Conservation (phyloP, 1,284 basidiomycete species). For the Phlebopus sp. region DNA sequence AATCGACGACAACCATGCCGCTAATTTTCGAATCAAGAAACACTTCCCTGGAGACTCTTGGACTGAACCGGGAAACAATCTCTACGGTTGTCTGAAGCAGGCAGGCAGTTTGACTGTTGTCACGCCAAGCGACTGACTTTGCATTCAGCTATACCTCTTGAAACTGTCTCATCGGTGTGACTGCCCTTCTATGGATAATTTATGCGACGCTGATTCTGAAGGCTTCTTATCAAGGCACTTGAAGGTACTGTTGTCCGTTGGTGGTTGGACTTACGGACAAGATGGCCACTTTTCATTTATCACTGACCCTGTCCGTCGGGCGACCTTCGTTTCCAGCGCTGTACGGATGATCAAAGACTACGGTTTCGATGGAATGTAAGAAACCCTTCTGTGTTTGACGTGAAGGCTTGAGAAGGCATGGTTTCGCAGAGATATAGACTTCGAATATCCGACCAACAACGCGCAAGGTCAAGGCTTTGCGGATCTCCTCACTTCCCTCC, state of each 20-base stretch:
- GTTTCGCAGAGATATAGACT: conserved; percentile 60
- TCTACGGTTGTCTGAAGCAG: conserved; percentile 88
- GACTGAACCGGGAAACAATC: conserved; percentile 65
- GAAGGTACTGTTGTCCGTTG: conserved; percentile 76
- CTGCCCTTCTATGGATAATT: background rate
- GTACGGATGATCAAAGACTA: conserved; percentile 81
- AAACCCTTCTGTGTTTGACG: conserved; percentile 1
- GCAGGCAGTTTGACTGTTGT: conserved; percentile 34
- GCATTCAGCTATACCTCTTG: conserved; percentile 50
- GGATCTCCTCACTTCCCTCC: conserved; percentile 53
- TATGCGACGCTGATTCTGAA: background rate
- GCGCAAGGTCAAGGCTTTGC: conserved; percentile 59
- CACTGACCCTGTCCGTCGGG: conserved; percentile 50
- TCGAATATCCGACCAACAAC: conserved; percentile 55
- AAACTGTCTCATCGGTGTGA: conserved; percentile 51
- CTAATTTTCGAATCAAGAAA: conserved; percentile 43
- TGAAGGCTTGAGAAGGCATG: background rate
- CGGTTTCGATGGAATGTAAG: conserved; percentile 83
- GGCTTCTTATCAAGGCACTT: conserved; percentile 51
- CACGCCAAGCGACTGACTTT: conserved; percentile 1
- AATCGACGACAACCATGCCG: background rate
- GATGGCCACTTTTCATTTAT: conserved; percentile 64
- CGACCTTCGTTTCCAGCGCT: conserved; percentile 69
- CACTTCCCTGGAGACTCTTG: conserved; percentile 63
- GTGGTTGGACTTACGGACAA: conserved; percentile 75